phyloP scores from a whole-genome alignment of 1,139 yeast genomes.

The Zhuliangozyma blackwelliae region DNA sequence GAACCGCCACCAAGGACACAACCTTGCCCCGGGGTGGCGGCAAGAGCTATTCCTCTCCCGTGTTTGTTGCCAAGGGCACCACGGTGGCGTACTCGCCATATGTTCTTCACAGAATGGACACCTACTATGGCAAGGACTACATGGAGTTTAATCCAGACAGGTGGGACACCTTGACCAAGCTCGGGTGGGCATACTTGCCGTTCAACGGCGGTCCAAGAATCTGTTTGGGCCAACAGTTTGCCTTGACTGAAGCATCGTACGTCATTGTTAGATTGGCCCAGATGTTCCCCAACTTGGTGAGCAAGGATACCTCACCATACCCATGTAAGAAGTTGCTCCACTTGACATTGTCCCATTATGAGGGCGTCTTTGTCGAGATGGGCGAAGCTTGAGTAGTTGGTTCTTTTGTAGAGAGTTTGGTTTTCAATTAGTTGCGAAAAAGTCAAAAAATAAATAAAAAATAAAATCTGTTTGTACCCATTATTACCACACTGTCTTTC shows the following conservation, averaged over 20 bases:
- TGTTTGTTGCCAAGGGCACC: constrained; percentile 42
- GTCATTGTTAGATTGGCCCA: constrained; percentile 26
- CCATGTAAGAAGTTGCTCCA: constrained; percentile 8
- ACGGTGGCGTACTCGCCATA: constrained; percentile 34
- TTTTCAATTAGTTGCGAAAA: background rate
- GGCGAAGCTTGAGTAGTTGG: constrained; percentile 19
- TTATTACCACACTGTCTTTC: constrained; percentile 9
- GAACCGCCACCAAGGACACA: constrained; percentile 36
- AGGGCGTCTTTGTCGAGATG: constrained; percentile 23
- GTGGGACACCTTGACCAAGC: constrained; percentile 35
- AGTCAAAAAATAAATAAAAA: background rate
- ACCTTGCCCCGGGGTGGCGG: constrained; percentile 55
- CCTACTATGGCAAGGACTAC: constrained; percentile 46
- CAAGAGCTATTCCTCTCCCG: constrained; percentile 36
- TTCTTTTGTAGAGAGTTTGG: constrained; percentile 17
- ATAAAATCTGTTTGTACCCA: background rate
- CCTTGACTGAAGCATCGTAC: constrained; percentile 41
- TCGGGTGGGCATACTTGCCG: constrained; percentile 43
- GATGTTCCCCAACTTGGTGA: constrained; percentile 27
- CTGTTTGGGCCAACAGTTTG: constrained; percentile 45
- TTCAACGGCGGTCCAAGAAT: constrained; percentile 44
- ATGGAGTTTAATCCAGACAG: constrained; percentile 44
- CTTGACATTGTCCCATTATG: constrained; percentile 14
- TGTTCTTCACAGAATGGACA: constrained; percentile 36
- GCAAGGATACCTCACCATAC: constrained; percentile 15